Percentiles rank a stretch among this genome's conserved stretches.
Conservation (phyloP, 345 rosid species). For the Heritiera fomes region DNA sequence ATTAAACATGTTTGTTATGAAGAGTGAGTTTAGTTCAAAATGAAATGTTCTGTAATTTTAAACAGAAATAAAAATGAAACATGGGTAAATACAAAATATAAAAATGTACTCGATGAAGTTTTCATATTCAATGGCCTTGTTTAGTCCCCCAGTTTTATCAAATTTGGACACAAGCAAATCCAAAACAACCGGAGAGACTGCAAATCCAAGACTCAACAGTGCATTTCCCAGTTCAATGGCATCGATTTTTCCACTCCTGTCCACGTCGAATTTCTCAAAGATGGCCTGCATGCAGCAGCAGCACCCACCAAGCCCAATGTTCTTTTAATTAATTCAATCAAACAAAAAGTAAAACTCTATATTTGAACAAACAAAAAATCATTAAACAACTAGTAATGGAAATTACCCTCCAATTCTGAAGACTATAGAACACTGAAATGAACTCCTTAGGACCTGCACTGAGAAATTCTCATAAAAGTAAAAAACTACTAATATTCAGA, state of each 20-base stretch:
- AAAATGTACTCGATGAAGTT: constrained; percentile 86
- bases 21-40: neutral
- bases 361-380: neutral
- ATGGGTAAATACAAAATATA: neutral
- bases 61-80: neutral
- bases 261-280: constrained; percentile 83
- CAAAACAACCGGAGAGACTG: constrained; percentile 64
- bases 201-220: constrained; percentile 69
- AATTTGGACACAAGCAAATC: constrained; percentile 83
- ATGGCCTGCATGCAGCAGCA: constrained; percentile 41
- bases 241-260: constrained; percentile 88
- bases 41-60: too few relatives aligned
- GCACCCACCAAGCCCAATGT: neutral
- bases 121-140: constrained; percentile 81
- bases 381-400: neutral
- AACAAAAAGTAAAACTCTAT: neutral
- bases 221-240: constrained; percentile 80
- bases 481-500: too few relatives aligned
- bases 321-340: neutral
- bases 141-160: constrained; percentile 76
- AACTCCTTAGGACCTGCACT: constrained; percentile 87
- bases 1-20: too few relatives aligned
- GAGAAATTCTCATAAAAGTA: neutral
- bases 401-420: constrained; percentile 93
- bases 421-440: constrained; percentile 78